Conservation (phyloP, 768 basidiomycete genomes). For the Rhizopogon sp. region DNA sequence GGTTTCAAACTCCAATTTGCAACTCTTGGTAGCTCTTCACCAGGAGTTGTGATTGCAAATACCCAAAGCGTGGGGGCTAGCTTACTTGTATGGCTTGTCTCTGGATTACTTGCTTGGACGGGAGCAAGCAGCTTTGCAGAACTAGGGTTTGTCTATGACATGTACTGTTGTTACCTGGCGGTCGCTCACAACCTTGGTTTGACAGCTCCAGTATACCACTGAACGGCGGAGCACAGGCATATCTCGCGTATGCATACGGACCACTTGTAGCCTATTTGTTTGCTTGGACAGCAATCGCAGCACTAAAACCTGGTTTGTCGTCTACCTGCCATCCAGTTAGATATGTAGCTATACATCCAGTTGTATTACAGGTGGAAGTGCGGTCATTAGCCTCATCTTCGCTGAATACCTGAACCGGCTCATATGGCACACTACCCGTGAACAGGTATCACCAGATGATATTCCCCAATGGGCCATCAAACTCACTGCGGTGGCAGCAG, state of each 20-base stretch:
- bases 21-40: conserved; percentile 64
- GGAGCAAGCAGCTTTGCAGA: conserved; percentile 94
- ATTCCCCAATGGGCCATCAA: conserved; percentile 93
- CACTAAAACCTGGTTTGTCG: conserved; percentile 70
- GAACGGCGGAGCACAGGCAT: conserved; percentile 64
- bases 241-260: conserved; percentile 85
- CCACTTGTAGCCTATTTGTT: conserved; percentile 87
- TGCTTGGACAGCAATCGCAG: conserved; percentile 91
- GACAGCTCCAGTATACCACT: conserved; percentile 28
- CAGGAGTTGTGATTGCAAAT: conserved; percentile 87
- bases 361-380: conserved; percentile 51
- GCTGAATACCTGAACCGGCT: conserved; percentile 91
- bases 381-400: conserved; percentile 86
- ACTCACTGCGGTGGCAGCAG: conserved; percentile 71
- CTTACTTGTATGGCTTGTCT: conserved; percentile 76
- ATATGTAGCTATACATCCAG: background rate
- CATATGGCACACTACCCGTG: conserved; percentile 70
- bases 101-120: conserved; percentile 89
- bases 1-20: conserved; percentile 3
- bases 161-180: background rate
- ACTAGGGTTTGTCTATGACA: conserved; percentile 56
- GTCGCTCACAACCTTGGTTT: background rate
- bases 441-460: conserved; percentile 66
- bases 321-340: background rate
- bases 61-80: conserved; percentile 88